Evolutionary conservation across 768 basidiomycete species (phyloP), one percentile per base, ranked within the genome.

Genomic region (Auricularia heimuer): DNA sequence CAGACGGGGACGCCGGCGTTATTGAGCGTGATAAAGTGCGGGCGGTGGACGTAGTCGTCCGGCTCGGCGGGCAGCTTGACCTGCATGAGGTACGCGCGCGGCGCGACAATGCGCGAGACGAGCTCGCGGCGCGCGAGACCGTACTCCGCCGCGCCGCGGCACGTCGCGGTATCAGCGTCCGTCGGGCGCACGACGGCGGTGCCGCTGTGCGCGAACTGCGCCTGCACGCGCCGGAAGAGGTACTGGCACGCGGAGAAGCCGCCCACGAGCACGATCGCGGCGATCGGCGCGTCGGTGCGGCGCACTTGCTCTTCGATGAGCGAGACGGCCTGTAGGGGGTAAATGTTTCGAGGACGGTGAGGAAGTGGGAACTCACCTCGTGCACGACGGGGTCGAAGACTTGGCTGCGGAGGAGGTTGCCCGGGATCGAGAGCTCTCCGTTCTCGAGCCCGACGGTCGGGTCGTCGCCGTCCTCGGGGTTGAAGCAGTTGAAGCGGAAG

Each of bases 401-500:
- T 73, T 92, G 88, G 68, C 83, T 78, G 36, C 92, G 85, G 63
- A 95, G 79, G 24, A 92, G 75, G 68, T 82, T 86, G 18, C 92
- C 92, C 2, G 90, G 89, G 68, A 94, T 90, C 12, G 85, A 85
- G 3, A 95, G 80, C 73, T 95, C 88, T 1, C 92, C 92, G 69
- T 94, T 88, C 66, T 89, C 77, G 63, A 94, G 77, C 1, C 92
- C 92, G 29, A 93, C 89, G 33, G 82, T 79, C 1, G 88, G 82
- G 73, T 94, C 92, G 70, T 92, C 82, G 7, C 87, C 85, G 71
- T 92, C 90, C 68, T 90, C 86, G 16, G 87, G 85, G 68, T 94
- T 94, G 80, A 94, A 94, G 74, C 90, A 93, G 37, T 86, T 93
- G 74, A 94, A 94, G 72, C 90, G 85, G 77, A 94, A 94, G 54